phyloP scores from a whole-genome alignment of 2,329 filamentous ascomycete species.

The Beauveria pseudobassiana region DNA sequence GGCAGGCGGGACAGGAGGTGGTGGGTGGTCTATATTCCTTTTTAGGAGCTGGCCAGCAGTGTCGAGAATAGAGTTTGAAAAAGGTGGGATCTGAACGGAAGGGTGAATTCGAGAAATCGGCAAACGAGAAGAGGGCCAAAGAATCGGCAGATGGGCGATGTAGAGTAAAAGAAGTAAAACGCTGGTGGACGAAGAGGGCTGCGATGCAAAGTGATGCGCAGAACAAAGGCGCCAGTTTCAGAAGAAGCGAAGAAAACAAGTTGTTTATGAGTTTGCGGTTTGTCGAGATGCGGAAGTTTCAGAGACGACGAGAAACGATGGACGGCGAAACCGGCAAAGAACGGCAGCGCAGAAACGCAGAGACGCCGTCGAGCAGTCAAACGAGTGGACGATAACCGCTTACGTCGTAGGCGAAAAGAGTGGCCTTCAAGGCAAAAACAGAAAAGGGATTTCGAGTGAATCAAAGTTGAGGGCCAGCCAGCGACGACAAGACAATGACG shows the following conservation, averaged over 20 bases:
- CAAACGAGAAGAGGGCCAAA: not conserved
- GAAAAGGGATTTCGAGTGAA: conserved; percentile 10
- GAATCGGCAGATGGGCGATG: not conserved
- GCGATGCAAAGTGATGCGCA: not conserved
- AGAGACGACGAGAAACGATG: not conserved
- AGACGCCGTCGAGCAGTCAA: not conserved
- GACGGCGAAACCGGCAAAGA: not conserved
- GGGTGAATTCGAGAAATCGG: not conserved
- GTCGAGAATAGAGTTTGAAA: not conserved
- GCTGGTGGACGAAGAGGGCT: not conserved
- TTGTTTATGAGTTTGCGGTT: not conserved
- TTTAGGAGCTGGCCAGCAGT: not conserved
- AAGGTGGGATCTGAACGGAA: not conserved
- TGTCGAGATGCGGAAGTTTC: conserved; percentile 7
- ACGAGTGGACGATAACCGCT: conserved; percentile 7
- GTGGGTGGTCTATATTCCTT: conserved; percentile 1
- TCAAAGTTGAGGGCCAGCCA: conserved; percentile 1
- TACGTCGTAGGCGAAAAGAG: not conserved
- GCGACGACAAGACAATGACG: not conserved
- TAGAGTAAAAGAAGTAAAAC: not conserved
- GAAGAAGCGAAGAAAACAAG: not conserved
- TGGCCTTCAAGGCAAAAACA: conserved; percentile 3
- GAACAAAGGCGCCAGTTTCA: not conserved
- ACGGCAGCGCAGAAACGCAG: not conserved
- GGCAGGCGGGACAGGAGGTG: conserved; percentile 9